Percentiles rank a stretch among this genome's conserved stretches.
These are phyloP conservation scores for Massariosphaeria phaeospora DNA, from an alignment of 495 filamentous ascomycete species.

Conservation along the genomic window DNA sequence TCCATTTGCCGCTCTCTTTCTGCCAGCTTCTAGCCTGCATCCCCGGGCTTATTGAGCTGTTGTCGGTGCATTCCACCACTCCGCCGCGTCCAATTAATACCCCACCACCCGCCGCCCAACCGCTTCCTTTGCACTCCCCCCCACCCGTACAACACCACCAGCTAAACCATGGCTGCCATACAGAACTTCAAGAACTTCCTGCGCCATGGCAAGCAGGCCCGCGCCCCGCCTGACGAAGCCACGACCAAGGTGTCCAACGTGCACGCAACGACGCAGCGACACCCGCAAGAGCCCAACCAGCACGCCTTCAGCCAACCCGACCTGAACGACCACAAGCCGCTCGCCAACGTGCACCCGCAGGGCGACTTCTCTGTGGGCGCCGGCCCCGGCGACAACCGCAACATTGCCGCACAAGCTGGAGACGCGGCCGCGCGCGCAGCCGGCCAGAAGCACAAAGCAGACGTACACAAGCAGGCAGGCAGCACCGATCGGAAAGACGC, in stretches of 20 bases:
- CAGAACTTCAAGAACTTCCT: conserved; percentile 96
- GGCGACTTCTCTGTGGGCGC: conserved; percentile 54
- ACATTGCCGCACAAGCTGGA: conserved; percentile 61
- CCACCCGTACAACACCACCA: neutral
- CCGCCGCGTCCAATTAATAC: neutral
- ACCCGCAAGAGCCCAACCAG: conserved; percentile 50
- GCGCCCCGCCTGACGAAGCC: conserved; percentile 58
- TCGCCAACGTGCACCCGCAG: conserved; percentile 35
- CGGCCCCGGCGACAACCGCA: conserved; percentile 54
- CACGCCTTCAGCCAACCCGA: conserved; percentile 56
- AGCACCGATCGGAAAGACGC: conserved; percentile 49
- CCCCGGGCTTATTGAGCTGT: neutral
- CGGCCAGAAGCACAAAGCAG: conserved; percentile 46
- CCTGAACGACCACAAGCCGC: conserved; percentile 43
- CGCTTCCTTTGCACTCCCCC: neutral
- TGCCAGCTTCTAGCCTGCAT: neutral
- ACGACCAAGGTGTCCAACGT: conserved; percentile 64
- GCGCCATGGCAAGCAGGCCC: conserved; percentile 95
- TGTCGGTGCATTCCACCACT: neutral
- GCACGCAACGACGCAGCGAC: conserved; percentile 58
- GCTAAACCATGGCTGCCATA: conserved; percentile 52
- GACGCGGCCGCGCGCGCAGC: conserved; percentile 53
- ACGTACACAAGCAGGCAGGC: conserved; percentile 37
- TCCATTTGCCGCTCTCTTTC: neutral
- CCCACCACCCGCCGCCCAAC: neutral